A percentile compares a stretch with the other conserved stretches of the same genome.
phyloP scores from a whole-genome alignment of 2,329 filamentous ascomycete species.

The Fusarium subglutinans region DNA sequence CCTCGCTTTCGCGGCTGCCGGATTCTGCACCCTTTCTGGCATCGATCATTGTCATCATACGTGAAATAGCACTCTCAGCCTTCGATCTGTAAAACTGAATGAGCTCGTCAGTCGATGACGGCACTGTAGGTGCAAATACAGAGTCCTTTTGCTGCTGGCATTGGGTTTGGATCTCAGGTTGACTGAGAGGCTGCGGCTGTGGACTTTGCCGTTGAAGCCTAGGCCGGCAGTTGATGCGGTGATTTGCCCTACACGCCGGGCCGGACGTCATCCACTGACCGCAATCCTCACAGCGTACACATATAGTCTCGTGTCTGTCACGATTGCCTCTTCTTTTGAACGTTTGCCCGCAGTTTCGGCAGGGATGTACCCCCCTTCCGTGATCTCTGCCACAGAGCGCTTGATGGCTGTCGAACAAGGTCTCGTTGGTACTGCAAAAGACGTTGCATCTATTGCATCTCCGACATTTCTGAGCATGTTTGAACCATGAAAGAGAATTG shows the following conservation, averaged over 20 bases:
- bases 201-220: neutral
- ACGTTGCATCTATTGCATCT: neutral
- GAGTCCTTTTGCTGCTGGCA: too few relatives aligned
- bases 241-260: neutral
- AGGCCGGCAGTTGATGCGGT: neutral
- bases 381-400: neutral
- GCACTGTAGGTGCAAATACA: accelerated
- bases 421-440: neutral
- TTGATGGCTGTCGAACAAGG: neutral
- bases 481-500: neutral
- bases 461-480: neutral
- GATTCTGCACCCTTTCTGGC: neutral
- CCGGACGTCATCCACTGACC: neutral
- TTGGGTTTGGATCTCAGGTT: too few relatives aligned
- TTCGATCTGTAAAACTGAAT: neutral
- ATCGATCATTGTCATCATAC: neutral
- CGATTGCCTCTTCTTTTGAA: neutral
- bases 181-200: neutral
- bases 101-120: accelerated
- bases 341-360: neutral
- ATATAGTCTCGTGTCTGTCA: neutral
- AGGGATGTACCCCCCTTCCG: neutral
- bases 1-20: neutral
- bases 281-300: neutral
- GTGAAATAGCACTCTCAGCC: neutral